Percentiles rank a stretch among this genome's conserved stretches.
Evolutionary conservation across 352 stramenopile species (phyloP).

Genomic region (Phytopythium oedochilum): DNA sequence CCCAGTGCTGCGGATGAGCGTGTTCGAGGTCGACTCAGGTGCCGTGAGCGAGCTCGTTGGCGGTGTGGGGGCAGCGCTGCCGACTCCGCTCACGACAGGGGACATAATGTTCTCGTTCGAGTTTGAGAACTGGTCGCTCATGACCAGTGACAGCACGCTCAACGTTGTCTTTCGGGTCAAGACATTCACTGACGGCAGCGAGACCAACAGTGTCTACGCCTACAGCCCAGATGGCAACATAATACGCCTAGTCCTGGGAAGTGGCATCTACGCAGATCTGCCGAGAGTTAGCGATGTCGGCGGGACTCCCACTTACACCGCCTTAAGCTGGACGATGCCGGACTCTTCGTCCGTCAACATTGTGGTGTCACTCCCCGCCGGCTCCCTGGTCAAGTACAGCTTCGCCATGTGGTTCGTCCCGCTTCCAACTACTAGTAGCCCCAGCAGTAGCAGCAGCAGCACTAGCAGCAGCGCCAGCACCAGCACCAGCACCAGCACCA

Average conservation of each 20-base stretch:
- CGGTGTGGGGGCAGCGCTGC: background rate
- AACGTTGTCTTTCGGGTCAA: background rate
- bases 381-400: background rate
- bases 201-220: background rate
- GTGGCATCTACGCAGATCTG: background rate
- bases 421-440: background rate
- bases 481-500: too few species aligned
- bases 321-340: background rate
- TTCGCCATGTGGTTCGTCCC: slow-evolving; percentile 1
- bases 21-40: background rate
- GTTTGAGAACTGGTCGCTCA: background rate
- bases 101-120: slow-evolving; percentile 4
- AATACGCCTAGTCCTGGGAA: background rate
- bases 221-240: background rate
- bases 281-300: background rate
- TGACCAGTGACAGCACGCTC: background rate
- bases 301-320: background rate
- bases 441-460: background rate
- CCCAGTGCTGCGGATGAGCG: background rate
- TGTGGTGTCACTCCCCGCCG: background rate
- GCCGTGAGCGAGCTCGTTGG: background rate
- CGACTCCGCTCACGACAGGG: background rate
- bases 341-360: background rate
- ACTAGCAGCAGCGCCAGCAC: too few species aligned
- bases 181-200: background rate